Evolutionary conservation across 257 asterid species (phyloP), one percentile per base, ranked within the genome.

Genomic region (Solanum pimpinellifolium): DNA sequence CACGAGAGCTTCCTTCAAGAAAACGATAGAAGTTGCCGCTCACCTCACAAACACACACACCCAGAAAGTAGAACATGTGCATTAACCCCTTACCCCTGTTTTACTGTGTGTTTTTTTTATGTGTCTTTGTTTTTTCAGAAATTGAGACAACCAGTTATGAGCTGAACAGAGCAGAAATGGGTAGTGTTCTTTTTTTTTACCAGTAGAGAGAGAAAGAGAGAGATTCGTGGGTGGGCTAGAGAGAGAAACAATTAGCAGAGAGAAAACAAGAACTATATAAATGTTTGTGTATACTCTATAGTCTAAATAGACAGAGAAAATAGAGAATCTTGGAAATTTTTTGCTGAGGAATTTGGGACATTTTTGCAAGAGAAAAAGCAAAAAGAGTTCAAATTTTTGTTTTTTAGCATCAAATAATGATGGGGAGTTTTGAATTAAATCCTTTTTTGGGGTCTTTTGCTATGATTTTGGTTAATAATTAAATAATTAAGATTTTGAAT

Each of bases 1-100:
- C 95, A 93, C 94, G 94, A 90, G 93, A 87, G 85, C 25, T 78
- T 88, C 88, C 86, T 87, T 90, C 87, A 86, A 86, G 77, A n/a
- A 65, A 65, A 78, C 56, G 73, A 52, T 73, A 65, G 31, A 73
- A 73, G 59, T 39, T 66, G 87, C 66, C 56, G 6, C 86, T 66
- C 84, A 80, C 84, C 85, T 81, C 85, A 81, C 14, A 80, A 29
- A 80, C 66, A 29, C 85, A 47, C 16, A 44, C 84, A 46, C 27
- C 21, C 65, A 84, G 20, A 84, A 84, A 68, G 37, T 39, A 69
- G 62, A 66, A n/a, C 44, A 59, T 72, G 87, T 49, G 83, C 69
- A 62, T 72, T 69, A 49, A 49, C 15, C 69, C 5, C 31, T 46
- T 6, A 49, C 15, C 46, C 2, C 46, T 81, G 42, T 80, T 80